These are phyloP conservation scores for Citrullus mucosospermus DNA, from an alignment of 306 rosid species.

Conservation along the genomic window DNA sequence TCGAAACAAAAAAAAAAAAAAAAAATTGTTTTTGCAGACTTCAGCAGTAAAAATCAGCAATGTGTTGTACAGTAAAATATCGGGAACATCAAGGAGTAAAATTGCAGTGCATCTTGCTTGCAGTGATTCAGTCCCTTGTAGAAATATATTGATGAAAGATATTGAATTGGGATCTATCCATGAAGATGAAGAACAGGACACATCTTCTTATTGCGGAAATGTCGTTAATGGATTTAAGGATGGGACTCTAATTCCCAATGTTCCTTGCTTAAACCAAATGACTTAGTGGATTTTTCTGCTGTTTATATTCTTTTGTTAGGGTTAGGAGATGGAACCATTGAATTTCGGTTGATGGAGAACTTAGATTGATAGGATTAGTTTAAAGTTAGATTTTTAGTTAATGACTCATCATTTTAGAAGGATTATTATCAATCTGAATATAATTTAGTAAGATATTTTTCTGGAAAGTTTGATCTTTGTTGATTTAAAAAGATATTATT, in stretches of 20 bases:
- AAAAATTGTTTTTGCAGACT: neutral
- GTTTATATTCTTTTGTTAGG: no score
- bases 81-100: neutral
- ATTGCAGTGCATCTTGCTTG: neutral
- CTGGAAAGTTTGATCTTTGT: no score
- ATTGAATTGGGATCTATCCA: neutral
- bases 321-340: no score
- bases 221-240: neutral
- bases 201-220: neutral
- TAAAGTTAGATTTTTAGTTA: neutral
- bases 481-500: no score
- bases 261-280: neutral
- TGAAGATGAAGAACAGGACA: neutral
- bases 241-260: neutral
- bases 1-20: no score
- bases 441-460: no score
- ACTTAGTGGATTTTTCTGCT: neutral
- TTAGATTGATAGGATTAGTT: neutral
- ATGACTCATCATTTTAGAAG: neutral
- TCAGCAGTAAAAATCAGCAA: slow-evolving; percentile 5
- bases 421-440: no score
- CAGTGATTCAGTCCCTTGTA: neutral
- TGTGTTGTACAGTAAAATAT: neutral
- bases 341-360: no score
- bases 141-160: neutral